Evolutionary conservation across 306 rosid genomes (phyloP), one percentile per base, ranked within the genome.

Genomic region (Lathyrus oleraceus): DNA sequence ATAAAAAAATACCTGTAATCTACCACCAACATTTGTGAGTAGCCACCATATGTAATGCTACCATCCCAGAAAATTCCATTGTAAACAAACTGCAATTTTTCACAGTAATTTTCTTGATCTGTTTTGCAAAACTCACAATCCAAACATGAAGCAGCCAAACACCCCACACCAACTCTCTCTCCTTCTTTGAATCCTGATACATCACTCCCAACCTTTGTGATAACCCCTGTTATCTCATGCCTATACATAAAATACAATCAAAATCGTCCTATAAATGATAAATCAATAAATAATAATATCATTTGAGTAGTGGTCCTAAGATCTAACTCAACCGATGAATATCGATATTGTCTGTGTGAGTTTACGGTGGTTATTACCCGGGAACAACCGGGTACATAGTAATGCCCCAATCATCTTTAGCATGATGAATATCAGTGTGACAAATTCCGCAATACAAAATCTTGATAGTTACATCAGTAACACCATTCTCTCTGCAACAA

Each of bases 21-120:
- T 4, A 89, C 86, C 3, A 89, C 91, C 13, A 89, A 30, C 76
- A 82, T 51, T 20, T 82, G 8, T 30, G 93, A 89, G 74, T 89
- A 89, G 45, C 96, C 96, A 30, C 96, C 96, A 14, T 89, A 87
- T 48, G 93, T 89, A 38, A 89, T 73, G 72, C 81, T 84, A n/a
- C 96, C 96, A 71, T 89, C 96, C 96, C 93, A 87, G 86, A 89
- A 87, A 67, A 89, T 12, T 16, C 96, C 89, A 4, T 89, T 89
- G 76, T 85, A 87, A 0, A 76, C 27, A 40, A 85, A 84, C 69
- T 84, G 84, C 23, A 82, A 0, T 3, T 84, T 64, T 0, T 80
- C 83, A 21, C 96, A 89, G 82, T 89, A 89, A 19, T 89, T 87
- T 72, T 89, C 93, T 32, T 82, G 79, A 43, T 81, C 74, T 10